A percentile compares a stretch with the other conserved stretches of the same genome.
Evolutionary conservation across 1,284 basidiomycete genomes (phyloP).

Genomic region (Fomes fomentarius): DNA sequence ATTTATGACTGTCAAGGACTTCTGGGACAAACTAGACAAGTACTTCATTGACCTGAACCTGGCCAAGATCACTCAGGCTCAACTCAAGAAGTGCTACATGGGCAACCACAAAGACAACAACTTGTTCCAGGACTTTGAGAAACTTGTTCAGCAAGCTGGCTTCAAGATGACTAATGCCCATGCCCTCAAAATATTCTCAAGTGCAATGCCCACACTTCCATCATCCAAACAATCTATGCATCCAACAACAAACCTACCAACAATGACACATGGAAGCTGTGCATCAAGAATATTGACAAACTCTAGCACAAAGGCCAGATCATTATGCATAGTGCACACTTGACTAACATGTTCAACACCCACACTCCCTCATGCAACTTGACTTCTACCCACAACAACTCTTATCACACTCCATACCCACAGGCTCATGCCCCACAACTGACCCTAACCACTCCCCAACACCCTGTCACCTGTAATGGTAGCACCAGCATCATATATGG

Average conservation of each 20-base stretch:
- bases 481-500: slow-evolving; percentile 10
- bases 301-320: slow-evolving; percentile 1
- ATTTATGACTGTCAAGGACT: neutral
- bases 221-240: neutral
- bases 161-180: neutral
- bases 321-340: neutral
- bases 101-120: neutral
- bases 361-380: neutral
- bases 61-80: neutral
- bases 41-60: slow-evolving; percentile 7
- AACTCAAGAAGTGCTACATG: neutral
- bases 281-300: slow-evolving; percentile 3
- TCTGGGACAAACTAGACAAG: slow-evolving; percentile 8
- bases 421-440: neutral
- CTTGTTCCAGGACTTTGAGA: slow-evolving; percentile 8
- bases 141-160: neutral
- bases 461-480: neutral
- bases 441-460: no score
- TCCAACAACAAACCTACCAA: neutral
- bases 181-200: slow-evolving; percentile 5
- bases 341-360: no score
- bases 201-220: neutral
- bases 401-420: neutral
- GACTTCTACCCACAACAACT: neutral
- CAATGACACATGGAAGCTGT: slow-evolving; percentile 6